These are phyloP conservation scores for Chrysoporthe puriensis DNA, from an alignment of 2,329 filamentous ascomycete species.

Conservation along the genomic window DNA sequence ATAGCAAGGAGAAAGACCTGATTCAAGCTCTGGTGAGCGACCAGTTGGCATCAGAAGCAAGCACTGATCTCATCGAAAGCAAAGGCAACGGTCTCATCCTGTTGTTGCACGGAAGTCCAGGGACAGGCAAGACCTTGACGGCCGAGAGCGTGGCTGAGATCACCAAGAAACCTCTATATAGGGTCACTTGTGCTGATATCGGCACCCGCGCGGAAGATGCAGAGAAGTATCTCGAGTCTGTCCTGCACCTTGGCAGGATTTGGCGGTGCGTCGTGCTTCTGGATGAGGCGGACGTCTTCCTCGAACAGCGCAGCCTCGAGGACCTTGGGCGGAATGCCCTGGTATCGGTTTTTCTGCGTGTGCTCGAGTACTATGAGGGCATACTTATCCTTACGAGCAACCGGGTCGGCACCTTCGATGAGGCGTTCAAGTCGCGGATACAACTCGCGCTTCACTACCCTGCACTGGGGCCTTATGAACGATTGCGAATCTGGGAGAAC, in stretches of 20 bases:
- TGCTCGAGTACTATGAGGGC: conserved; percentile 37
- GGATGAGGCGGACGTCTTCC: conserved; percentile 43
- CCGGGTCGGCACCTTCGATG: conserved; percentile 38
- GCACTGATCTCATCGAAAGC: neutral
- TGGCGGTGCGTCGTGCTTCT: conserved; percentile 39
- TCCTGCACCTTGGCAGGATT: conserved; percentile 37
- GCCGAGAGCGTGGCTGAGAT: conserved; percentile 43
- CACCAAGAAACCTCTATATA: conserved; percentile 40
- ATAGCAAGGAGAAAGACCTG: conserved; percentile 41
- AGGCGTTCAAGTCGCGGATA: conserved; percentile 40
- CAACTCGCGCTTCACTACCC: conserved; percentile 37
- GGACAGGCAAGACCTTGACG: conserved; percentile 43
- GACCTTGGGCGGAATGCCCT: conserved; percentile 39
- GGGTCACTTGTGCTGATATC: conserved; percentile 43
- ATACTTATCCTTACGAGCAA: conserved; percentile 41
- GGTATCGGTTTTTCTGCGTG: conserved; percentile 39
- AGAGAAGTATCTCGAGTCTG: conserved; percentile 38
- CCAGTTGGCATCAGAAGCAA: too few species aligned
- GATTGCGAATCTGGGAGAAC: conserved; percentile 34
- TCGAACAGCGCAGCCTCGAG: conserved; percentile 35
- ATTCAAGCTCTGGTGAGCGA: neutral
- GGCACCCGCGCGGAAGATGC: conserved; percentile 37
- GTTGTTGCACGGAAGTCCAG: conserved; percentile 40
- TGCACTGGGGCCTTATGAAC: conserved; percentile 25
- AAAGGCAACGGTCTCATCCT: conserved; percentile 31